Conservation (phyloP, 495 filamentous ascomycete genomes). For the Podospora didyma region DNA sequence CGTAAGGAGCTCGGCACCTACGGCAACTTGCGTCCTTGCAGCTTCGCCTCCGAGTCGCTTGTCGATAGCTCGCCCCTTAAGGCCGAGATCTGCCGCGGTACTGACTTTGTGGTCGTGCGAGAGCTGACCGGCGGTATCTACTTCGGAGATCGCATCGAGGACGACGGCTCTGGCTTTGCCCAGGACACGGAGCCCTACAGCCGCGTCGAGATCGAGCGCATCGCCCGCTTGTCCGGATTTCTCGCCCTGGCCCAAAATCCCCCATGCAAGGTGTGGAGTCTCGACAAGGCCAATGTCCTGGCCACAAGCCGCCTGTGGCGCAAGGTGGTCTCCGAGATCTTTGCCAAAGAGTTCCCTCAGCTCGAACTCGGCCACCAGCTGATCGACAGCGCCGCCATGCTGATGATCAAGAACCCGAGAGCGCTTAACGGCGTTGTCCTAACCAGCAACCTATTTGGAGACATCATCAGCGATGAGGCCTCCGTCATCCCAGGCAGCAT, state of each 20-base stretch:
- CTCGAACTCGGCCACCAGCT: constrained; percentile 83
- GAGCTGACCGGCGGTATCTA: constrained; percentile 96
- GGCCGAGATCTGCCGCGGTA: constrained; percentile 77
- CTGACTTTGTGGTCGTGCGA: constrained; percentile 91
- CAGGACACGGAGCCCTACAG: constrained; percentile 90
- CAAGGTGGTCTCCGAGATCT: constrained; percentile 77
- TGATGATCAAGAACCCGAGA: constrained; percentile 93
- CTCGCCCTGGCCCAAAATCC: constrained; percentile 78
- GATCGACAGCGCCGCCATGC: constrained; percentile 94
- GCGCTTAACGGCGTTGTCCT: constrained; percentile 90
- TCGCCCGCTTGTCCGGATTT: constrained; percentile 77
- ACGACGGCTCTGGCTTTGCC: constrained; percentile 73
- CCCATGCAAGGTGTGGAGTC: constrained; percentile 75
- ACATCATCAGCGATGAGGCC: constrained; percentile 96
- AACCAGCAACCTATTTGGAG: constrained; percentile 92
- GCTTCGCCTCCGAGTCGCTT: constrained; percentile 87
- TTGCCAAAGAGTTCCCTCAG: constrained; percentile 83
- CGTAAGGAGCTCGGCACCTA: constrained; percentile 93
- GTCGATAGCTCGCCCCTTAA: constrained; percentile 87
- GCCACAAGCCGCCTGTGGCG: constrained; percentile 89
- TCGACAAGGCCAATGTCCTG: constrained; percentile 98
- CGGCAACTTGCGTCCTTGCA: constrained; percentile 96
- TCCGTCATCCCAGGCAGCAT: constrained; percentile 92
- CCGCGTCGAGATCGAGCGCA: constrained; percentile 81
- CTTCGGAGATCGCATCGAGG: constrained; percentile 90